A percentile compares a stretch with the other conserved stretches of the same genome.
These are phyloP conservation scores for Purpureocillium takamizusanense DNA, from an alignment of 2,329 filamentous ascomycete species.

Conservation along the genomic window DNA sequence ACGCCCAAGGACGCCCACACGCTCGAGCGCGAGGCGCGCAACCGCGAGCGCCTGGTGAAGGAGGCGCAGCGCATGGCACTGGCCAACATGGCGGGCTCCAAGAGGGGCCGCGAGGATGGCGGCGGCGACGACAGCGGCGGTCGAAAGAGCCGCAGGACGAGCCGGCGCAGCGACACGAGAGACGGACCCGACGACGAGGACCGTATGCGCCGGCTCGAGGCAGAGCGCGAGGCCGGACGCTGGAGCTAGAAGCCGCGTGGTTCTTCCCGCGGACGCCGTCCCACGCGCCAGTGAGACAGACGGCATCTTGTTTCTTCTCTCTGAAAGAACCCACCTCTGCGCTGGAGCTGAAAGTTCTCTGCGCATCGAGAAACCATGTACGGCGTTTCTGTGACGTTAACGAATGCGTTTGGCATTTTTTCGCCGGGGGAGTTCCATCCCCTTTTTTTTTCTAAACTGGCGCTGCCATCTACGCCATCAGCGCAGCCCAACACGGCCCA, in stretches of 20 bases:
- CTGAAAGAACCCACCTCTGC: no score
- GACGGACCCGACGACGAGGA: slow-evolving; percentile 38
- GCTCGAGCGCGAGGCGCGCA: slow-evolving; percentile 57
- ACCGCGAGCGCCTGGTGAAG: slow-evolving; percentile 57
- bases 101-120: slow-evolving; percentile 40
- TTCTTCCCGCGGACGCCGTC: no score
- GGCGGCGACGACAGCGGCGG: slow-evolving; percentile 27
- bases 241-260: slow-evolving; percentile 28
- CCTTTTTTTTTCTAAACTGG: no score
- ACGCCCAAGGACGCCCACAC: slow-evolving; percentile 52
- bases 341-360: no score
- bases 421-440: no score
- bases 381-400: no score
- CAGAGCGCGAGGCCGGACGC: slow-evolving; percentile 46
- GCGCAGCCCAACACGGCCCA: no score
- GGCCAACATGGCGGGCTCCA: slow-evolving; percentile 33
- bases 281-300: no score
- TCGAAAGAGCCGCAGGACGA: slow-evolving; percentile 28
- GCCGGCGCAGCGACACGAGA: slow-evolving; percentile 39
- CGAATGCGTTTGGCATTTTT: no score
- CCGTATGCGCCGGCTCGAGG: slow-evolving; percentile 46
- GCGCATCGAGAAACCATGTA: no score
- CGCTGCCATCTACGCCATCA: no score
- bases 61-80: slow-evolving; percentile 59
- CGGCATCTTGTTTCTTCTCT: no score